Evolutionary conservation across 1,284 basidiomycete genomes (phyloP).

Genomic region (Fomitiporia mediterranea): DNA sequence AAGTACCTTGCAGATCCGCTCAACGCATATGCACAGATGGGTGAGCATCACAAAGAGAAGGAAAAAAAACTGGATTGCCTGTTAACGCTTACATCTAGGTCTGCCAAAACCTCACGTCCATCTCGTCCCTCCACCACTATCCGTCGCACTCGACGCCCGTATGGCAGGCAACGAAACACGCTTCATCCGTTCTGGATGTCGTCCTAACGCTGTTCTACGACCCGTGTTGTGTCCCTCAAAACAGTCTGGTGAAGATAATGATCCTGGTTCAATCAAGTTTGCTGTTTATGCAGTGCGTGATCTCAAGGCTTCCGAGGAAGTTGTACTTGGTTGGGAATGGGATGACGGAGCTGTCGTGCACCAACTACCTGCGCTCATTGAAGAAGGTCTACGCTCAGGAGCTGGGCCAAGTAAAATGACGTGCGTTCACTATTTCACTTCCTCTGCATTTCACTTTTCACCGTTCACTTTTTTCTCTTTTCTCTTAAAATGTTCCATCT

Average conservation of each 20-base stretch:
- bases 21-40: conserved; percentile 66
- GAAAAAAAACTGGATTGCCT: neutral
- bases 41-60: neutral
- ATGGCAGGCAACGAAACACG: conserved; percentile 71
- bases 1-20: conserved; percentile 61
- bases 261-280: conserved; percentile 57
- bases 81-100: conserved; percentile 26
- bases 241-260: conserved; percentile 24
- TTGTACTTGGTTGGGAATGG: conserved; percentile 95
- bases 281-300: conserved; percentile 82
- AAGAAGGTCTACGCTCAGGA: conserved; percentile 27
- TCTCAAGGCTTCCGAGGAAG: conserved; percentile 78
- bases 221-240: conserved; percentile 58
- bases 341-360: conserved; percentile 90
- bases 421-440: conserved; percentile 13
- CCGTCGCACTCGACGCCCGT: conserved; percentile 79
- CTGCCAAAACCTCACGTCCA: conserved; percentile 79
- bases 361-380: conserved; percentile 66
- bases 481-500: conserved; percentile 6
- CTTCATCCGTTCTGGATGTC: conserved; percentile 81
- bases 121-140: conserved; percentile 74
- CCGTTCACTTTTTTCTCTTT: conserved; percentile 24
- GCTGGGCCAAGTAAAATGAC: conserved; percentile 19
- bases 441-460: conserved; percentile 49
- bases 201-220: conserved; percentile 84